A percentile compares a stretch with the other conserved stretches of the same genome.
Conservation (phyloP, 1,139 yeast genomes). For the Kodamaea fungicola region DNA sequence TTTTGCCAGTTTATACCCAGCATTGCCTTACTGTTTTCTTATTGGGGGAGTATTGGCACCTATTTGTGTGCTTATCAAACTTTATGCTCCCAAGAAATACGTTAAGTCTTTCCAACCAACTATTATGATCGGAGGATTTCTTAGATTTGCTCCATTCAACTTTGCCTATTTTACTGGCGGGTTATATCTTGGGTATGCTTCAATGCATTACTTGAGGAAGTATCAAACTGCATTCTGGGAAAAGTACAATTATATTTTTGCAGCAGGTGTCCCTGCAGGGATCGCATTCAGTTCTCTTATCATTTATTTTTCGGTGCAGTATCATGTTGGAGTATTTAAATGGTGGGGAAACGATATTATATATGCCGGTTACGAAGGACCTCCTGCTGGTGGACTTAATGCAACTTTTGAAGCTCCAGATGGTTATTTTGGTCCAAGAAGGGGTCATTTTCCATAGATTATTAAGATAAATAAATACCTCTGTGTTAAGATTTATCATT, state of each 20-base stretch:
- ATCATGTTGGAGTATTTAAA: slow-evolving; percentile 11
- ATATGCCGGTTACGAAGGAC: slow-evolving; percentile 12
- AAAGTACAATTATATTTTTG: slow-evolving; percentile 16
- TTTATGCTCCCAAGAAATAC: slow-evolving; percentile 10
- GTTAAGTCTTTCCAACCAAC: slow-evolving; percentile 15
- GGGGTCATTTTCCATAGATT: slow-evolving; percentile 9
- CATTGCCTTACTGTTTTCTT: slow-evolving; percentile 31
- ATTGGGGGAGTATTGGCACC: slow-evolving; percentile 26
- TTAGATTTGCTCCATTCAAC: slow-evolving; percentile 14
- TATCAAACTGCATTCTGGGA: slow-evolving; percentile 14
- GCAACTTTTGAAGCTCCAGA: slow-evolving; percentile 11
- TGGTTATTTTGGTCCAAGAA: slow-evolving; percentile 15
- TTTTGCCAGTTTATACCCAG: slow-evolving; percentile 29
- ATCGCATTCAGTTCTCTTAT: slow-evolving; percentile 15
- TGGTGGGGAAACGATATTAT: slow-evolving; percentile 17
- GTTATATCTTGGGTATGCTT: slow-evolving; percentile 10
- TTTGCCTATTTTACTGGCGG: slow-evolving; percentile 14
- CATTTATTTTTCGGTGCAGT: slow-evolving; percentile 17
- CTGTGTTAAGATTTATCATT: too few species aligned
- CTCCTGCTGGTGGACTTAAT: slow-evolving; percentile 6
- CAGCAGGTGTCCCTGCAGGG: slow-evolving; percentile 16
- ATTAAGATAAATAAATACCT: too few species aligned
- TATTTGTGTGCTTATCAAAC: slow-evolving; percentile 25
- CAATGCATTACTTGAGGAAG: slow-evolving; percentile 14
- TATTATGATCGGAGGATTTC: slow-evolving; percentile 14